Percentiles rank a stretch among this genome's conserved stretches.
These are phyloP conservation scores for Panaeolus papilionaceus DNA, from an alignment of 768 basidiomycete species.

Conservation along the genomic window DNA sequence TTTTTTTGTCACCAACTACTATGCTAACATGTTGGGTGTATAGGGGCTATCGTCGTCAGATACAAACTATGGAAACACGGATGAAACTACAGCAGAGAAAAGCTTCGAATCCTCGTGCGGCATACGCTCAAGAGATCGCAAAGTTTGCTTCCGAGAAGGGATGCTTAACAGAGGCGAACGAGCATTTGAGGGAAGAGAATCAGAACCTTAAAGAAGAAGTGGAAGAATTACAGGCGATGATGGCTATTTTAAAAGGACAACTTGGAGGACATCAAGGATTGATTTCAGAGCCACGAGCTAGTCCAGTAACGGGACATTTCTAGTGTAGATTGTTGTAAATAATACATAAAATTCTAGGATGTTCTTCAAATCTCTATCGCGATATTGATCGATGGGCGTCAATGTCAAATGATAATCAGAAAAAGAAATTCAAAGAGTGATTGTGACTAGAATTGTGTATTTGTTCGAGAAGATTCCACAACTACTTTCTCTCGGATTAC, in stretches of 20 bases:
- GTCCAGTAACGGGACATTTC: conserved; percentile 35
- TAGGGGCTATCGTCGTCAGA: conserved; percentile 64
- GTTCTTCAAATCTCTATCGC: conserved; percentile 18
- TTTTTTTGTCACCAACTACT: not conserved
- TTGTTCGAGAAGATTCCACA: conserved; percentile 52
- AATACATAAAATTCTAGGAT: not conserved
- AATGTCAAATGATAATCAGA: conserved; percentile 18
- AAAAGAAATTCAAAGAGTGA: not conserved
- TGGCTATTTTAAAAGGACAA: conserved; percentile 69
- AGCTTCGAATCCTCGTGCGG: conserved; percentile 29
- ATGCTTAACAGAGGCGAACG: conserved; percentile 53
- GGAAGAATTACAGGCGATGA: conserved; percentile 72
- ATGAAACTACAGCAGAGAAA: conserved; percentile 48
- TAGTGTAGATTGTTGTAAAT: not conserved
- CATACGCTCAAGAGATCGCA: conserved; percentile 48
- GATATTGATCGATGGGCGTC: conserved; percentile 19
- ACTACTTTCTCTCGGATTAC: conserved; percentile 31
- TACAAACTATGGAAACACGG: conserved; percentile 66
- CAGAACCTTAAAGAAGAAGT: conserved; percentile 46
- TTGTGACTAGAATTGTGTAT: conserved; percentile 22
- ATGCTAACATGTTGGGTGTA: not conserved
- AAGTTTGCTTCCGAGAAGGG: conserved; percentile 54
- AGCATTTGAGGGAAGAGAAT: conserved; percentile 64
- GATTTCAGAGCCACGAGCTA: conserved; percentile 54
- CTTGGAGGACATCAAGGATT: conserved; percentile 49